Evolutionary conservation across 306 rosid species (phyloP).

Genomic region (Medicago lupulina): DNA sequence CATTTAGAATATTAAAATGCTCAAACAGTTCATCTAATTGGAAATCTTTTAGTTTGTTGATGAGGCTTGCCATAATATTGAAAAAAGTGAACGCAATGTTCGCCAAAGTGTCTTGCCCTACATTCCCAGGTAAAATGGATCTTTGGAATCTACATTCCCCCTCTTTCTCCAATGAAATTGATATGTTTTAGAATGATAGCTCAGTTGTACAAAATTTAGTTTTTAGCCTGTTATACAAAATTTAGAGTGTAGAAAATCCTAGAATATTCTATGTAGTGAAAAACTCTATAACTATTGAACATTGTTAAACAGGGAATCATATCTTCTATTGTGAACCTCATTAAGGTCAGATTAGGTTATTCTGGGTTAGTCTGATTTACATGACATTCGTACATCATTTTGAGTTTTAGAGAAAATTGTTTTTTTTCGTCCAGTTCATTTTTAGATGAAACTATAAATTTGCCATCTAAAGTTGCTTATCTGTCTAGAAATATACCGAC

Average conservation of each 20-base stretch:
- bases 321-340: conserved; percentile 7
- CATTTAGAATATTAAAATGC: conserved; percentile 39
- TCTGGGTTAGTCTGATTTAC: conserved; percentile 30
- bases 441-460: conserved; percentile 8
- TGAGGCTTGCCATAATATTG: conserved; percentile 95
- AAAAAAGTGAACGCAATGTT: conserved; percentile 83
- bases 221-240: conserved; percentile 20
- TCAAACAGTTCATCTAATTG: conserved; percentile 35
- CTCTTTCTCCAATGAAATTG: conserved; percentile 16
- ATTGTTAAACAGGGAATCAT: conserved; percentile 16
- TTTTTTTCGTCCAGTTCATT: conserved; percentile 9
- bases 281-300: conserved; percentile 25
- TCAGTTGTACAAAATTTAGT: conserved; percentile 3
- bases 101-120: conserved; percentile 84
- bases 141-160: conserved; percentile 28
- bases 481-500: conserved; percentile 18
- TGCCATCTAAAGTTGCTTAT: conserved; percentile 20
- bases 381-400: conserved; percentile 16
- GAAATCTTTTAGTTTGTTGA: conserved; percentile 75
- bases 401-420: not conserved
- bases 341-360: conserved; percentile 21
- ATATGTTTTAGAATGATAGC: conserved; percentile 13
- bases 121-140: conserved; percentile 77
- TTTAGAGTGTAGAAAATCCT: conserved; percentile 32
- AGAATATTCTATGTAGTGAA: conserved; percentile 17